Conservation (phyloP, 2,329 filamentous ascomycete genomes). For the Xylariaceae sp. region DNA sequence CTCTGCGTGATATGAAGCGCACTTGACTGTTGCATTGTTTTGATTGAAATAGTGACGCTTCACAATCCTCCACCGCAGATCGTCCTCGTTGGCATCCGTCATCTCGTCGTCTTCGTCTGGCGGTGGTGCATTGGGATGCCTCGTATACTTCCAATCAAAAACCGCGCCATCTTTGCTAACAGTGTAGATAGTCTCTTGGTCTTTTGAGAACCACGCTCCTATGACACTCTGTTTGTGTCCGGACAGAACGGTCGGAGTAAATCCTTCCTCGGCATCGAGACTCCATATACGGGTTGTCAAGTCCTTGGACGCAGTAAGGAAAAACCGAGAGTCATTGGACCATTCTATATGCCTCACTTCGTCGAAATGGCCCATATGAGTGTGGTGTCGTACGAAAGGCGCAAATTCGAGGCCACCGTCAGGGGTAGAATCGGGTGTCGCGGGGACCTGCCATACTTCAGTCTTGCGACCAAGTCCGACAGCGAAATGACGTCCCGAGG, state of each 20-base stretch:
- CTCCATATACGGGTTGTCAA: constrained; percentile 95
- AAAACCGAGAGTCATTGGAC: constrained; percentile 95
- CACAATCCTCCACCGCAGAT: constrained; percentile 87
- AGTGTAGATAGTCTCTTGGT: constrained; percentile 94
- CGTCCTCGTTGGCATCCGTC: constrained; percentile 56
- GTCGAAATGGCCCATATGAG: constrained; percentile 86
- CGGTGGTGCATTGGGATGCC: constrained; percentile 51
- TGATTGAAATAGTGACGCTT: constrained; percentile 93
- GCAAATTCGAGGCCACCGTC: constrained; percentile 90
- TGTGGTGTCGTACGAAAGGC: constrained; percentile 84
- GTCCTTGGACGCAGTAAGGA: constrained; percentile 88
- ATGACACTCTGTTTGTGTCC: constrained; percentile 88
- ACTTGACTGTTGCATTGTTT: constrained; percentile 78
- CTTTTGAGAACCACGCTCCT: constrained; percentile 93
- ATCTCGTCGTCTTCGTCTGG: constrained; percentile 58
- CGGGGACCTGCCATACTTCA: constrained; percentile 95
- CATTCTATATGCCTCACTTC: constrained; percentile 82
- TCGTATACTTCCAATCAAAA: constrained; percentile 85
- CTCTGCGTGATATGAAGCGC: constrained; percentile 81
- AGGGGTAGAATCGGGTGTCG: constrained; percentile 73
- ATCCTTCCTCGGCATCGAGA: constrained; percentile 78
- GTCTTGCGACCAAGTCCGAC: constrained; percentile 82
- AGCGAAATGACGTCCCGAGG: constrained; percentile 85
- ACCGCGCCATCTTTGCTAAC: constrained; percentile 96
- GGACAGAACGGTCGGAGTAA: constrained; percentile 82